A percentile compares a stretch with the other conserved stretches of the same genome.
phyloP scores from a whole-genome alignment of 805 yeast genomes.

The Starmerella apicola region DNA sequence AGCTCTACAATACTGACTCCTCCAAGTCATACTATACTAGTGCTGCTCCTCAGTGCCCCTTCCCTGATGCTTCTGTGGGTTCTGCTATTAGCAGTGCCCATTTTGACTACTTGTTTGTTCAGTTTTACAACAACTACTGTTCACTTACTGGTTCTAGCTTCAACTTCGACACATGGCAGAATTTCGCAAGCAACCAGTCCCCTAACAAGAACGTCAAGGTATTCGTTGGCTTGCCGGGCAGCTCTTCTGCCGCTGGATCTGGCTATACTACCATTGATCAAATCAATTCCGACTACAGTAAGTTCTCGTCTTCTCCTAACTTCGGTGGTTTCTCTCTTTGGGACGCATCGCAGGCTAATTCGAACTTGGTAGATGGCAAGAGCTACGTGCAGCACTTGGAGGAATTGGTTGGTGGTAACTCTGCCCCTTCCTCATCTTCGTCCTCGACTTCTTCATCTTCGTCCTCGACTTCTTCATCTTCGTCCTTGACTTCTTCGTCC shows the following conservation, averaged over 20 bases:
- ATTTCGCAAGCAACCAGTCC: slow-evolving; percentile 44
- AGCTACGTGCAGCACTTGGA: slow-evolving; percentile 36
- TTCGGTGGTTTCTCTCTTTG: slow-evolving; percentile 73
- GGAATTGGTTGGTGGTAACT: slow-evolving; percentile 28
- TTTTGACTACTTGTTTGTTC: slow-evolving; percentile 72
- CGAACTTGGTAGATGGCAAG: slow-evolving; percentile 36
- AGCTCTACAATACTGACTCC: slow-evolving; percentile 32
- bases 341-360: slow-evolving; percentile 60
- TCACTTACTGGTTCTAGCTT: slow-evolving; percentile 32
- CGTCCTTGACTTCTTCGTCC: slow-evolving; percentile 8
- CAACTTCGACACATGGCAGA: slow-evolving; percentile 64
- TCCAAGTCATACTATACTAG: slow-evolving; percentile 58
- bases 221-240: slow-evolving; percentile 65
- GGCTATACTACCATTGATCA: slow-evolving; percentile 39
- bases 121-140: slow-evolving; percentile 82
- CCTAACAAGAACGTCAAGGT: slow-evolving; percentile 60
- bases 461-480: slow-evolving; percentile 8
- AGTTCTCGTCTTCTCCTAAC: slow-evolving; percentile 28
- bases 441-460: slow-evolving; percentile 5
- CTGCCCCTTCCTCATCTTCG: slow-evolving; percentile 11
- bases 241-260: slow-evolving; percentile 38
- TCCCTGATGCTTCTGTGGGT: slow-evolving; percentile 66
- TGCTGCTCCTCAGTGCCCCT: slow-evolving; percentile 88
- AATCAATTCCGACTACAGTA: slow-evolving; percentile 20
- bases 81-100: slow-evolving; percentile 51